Conservation (phyloP, 345 rosid species). For the Gossypium longicalyx region DNA sequence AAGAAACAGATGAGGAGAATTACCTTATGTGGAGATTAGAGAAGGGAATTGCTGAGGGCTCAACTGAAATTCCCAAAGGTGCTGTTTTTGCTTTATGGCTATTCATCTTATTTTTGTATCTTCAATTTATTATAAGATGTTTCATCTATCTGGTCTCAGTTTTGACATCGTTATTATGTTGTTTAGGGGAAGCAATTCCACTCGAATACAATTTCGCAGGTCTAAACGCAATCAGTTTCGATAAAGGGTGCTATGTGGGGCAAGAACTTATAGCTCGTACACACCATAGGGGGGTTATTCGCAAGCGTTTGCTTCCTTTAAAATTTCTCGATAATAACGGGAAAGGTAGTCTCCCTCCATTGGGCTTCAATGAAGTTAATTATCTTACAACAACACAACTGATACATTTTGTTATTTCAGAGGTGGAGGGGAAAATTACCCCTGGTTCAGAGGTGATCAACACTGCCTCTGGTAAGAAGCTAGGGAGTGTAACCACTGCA, state of each 20-base stretch:
- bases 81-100: conserved; percentile 4
- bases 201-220: conserved; percentile 83
- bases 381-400: not conserved
- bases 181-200: conserved; percentile 83
- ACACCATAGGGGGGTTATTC: conserved; percentile 79
- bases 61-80: conserved; percentile 86
- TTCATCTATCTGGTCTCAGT: not conserved
- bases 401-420: conserved; percentile 30
- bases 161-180: conserved; percentile 1
- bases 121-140: not conserved
- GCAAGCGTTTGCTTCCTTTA: conserved; percentile 77
- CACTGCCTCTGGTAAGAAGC: conserved; percentile 54
- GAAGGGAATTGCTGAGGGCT: conserved; percentile 89
- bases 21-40: conserved; percentile 70
- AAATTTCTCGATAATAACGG: conserved; percentile 50
- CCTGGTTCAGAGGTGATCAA: conserved; percentile 65
- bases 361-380: not conserved
- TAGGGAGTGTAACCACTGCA: conserved; percentile 65
- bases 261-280: conserved; percentile 96
- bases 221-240: conserved; percentile 87
- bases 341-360: conserved; percentile 39
- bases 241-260: conserved; percentile 93
- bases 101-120: not conserved
- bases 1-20: conserved; percentile 70
- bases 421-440: conserved; percentile 46